Evolutionary conservation across 139 green algal genomes (phyloP).

Genomic region (Penium margaritaceum): DNA sequence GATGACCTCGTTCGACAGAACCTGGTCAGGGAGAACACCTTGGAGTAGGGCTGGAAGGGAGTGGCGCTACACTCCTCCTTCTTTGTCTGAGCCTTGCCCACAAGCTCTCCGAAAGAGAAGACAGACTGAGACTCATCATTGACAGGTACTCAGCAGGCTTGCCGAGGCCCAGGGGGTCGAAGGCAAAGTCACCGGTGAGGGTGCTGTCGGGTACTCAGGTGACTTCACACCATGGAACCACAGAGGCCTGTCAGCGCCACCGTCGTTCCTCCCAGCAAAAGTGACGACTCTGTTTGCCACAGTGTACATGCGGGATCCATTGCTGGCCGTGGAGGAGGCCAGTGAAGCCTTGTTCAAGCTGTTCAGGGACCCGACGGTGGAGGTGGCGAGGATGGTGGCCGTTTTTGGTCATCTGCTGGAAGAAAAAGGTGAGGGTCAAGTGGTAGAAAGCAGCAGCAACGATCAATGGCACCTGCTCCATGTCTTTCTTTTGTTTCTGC

Average conservation of each 20-base stretch:
- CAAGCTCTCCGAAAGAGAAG: constrained; percentile 62
- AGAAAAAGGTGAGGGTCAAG: no score
- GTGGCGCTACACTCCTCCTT: constrained; percentile 5
- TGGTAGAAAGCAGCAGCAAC: no score
- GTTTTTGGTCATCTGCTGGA: no score
- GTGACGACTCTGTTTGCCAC: no score
- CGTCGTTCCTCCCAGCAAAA: no score
- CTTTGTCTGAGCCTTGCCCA: constrained; percentile 59
- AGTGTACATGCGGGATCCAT: no score
- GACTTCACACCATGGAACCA: constrained; percentile 43
- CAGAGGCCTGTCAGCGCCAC: constrained; percentile 32
- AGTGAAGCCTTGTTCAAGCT: no score
- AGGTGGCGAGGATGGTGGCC: no score
- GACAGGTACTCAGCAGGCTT: constrained; percentile 60
- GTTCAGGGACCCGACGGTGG: no score
- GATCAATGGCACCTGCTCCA: no score
- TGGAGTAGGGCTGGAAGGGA: constrained; percentile 50
- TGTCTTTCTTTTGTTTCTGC: no score
- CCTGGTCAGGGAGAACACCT: constrained; percentile 80
- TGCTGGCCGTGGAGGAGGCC: no score
- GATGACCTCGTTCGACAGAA: constrained; percentile 65
- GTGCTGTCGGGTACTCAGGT: constrained; percentile 44
- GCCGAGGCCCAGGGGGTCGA: constrained; percentile 49
- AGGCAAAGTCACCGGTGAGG: constrained; percentile 54
- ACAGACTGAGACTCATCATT: constrained; percentile 85